phyloP scores from a whole-genome alignment of 164 flowering plant genomes.

The Vitis riparia region DNA sequence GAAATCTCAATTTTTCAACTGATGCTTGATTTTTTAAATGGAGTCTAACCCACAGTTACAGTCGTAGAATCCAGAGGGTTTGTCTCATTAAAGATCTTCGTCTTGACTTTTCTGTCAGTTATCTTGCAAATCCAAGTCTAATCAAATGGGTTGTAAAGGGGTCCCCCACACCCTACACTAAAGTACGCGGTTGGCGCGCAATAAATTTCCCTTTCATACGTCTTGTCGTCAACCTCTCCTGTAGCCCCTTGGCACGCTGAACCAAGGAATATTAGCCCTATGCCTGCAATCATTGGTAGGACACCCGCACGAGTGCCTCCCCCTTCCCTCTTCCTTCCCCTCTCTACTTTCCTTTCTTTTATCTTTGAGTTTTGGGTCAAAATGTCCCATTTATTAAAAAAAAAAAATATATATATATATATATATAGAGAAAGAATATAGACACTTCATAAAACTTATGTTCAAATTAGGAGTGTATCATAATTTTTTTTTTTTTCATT shows the following conservation, averaged over 20 bases:
- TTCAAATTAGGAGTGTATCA: no score
- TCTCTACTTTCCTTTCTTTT: neutral
- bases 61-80: no score
- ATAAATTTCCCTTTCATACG: neutral
- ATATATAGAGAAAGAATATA: no score
- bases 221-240: conserved; percentile 27
- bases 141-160: conserved; percentile 12
- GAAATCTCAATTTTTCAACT: no score
- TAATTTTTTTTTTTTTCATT: no score
- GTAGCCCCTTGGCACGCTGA: conserved; percentile 10
- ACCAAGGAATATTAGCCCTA: neutral
- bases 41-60: no score
- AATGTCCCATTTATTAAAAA: no score
- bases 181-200: conserved; percentile 16
- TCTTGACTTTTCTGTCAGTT: conserved; percentile 8
- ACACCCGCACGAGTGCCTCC: conserved; percentile 49
- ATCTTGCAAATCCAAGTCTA: neutral
- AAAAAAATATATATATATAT: no score
- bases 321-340: neutral
- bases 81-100: conserved; percentile 6
- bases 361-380: neutral
- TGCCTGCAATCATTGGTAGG: conserved; percentile 36
- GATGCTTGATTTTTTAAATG: no score
- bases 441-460: no score
- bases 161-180: conserved; percentile 3